Base-by-base conservation (phyloP, 1,284 basidiomycete genomes). In the Rhodotorula sp. region DNA sequence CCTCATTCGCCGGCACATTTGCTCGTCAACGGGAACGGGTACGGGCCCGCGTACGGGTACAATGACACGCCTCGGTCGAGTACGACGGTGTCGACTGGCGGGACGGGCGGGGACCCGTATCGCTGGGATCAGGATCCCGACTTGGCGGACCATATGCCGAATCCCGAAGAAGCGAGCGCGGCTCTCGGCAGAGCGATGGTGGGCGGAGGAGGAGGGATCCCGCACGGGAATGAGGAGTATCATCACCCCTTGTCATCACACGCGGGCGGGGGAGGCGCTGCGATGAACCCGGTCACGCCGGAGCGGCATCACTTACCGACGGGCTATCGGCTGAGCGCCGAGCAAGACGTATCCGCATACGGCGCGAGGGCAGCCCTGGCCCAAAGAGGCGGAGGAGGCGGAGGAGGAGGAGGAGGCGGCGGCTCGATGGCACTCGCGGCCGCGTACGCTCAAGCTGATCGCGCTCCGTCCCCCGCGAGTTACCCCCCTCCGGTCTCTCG, bases 101-200 rank as follows among this genome's bases (percentile, higher is more conserved):
- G 64, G 15, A 66, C 64, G 43, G 64, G 64, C 34, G 64, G 64
- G 4, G 64, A 38, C 14, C 38, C 64, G 49, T 66, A 66, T 34
- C 38, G 64, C 19, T 66, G 64, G 64, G 64, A 66, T 28, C 48
- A 28, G 23, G 64, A 60, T 19, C 48, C 43, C 23, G 50, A 47
- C 26, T 15, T 54, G 49, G 10, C 19, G 21, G 26, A 12, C 8
- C 64, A 59, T 15, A 66, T 66, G 64, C 64, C 64, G 12, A 50
- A 66, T 23, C 49, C 59, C 15, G 58, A 31, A 2, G 64, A n/a
- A 34, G 64, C 52, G n/a, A 47, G 23, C 16, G 64, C 58, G 4
- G 64, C 64, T n/a, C 64, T 66, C 15, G 64, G 64, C 3, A 4
- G 64, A 19, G 64, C 64, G 38, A 60, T 66, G 64, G 19, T 66